Base-by-base conservation (phyloP, 1,139 yeast genomes). In the Debaryomyces subglobosus region DNA sequence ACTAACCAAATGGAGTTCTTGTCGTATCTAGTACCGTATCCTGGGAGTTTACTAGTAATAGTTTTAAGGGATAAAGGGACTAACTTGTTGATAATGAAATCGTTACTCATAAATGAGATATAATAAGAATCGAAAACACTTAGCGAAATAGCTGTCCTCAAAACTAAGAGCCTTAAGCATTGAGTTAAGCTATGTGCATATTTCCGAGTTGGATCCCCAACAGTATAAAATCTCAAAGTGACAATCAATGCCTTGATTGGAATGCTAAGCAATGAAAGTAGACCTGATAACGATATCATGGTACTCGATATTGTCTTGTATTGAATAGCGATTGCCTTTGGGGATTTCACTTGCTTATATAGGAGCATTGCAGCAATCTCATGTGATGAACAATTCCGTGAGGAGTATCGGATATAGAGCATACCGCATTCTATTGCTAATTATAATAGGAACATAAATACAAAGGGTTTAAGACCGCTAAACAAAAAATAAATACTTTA, bases 1-100 rank as follows among this genome's bases (percentile, higher is more conserved):
- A 63, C 71, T 10, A 75, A 45, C 79, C 80, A 76, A 39, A 62
- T 57, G 5, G 75, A 68, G 46, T 65, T 60, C n/a, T 60, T 53
- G 45, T 70, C 74, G 50, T 59, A 74, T 29, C 53, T 54, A 39
- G 64, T 62, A 9, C 79, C 79, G 48, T 64, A 74, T 8, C 65
- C 63, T 4, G 71, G 68, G 16, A 65, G 52, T 16, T 20, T 13
- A 18, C 18, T 16, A n/a, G 32, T 30, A 10, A 33, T 15, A 13
- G 27, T 6, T 37, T 38, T 37, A 21, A 36, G 39, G 10, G 38
- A 20, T 13, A 13, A 7, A 20, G 49, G 36, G 23, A 51, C 16
- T 25, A 33, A 10, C n/a, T 43, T 43, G 34, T 45, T 49, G 21
- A 32, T 9, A 15, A 32, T 12, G 35, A 32, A 32, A 15, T 32